These are phyloP conservation scores for Pistacia vera DNA, from an alignment of 345 rosid species.

Conservation along the genomic window DNA sequence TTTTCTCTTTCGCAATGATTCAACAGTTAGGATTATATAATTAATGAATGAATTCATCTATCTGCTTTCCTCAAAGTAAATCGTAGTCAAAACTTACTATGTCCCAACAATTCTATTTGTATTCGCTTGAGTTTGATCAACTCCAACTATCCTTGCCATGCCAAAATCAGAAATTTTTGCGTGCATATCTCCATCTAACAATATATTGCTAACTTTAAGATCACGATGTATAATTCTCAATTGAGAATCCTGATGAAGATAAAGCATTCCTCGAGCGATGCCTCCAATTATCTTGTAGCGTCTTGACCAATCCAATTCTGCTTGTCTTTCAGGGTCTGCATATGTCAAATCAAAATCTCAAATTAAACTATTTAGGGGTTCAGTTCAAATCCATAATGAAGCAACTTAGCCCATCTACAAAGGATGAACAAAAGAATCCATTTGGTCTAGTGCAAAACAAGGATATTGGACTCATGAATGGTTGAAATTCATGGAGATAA, in stretches of 20 bases:
- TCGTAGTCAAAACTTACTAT: constrained; percentile 24
- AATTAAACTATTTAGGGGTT: no score
- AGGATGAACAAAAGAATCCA: no score
- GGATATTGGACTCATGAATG: no score
- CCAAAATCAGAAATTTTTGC: constrained; percentile 50
- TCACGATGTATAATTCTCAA: constrained; percentile 9
- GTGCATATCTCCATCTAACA: not conserved
- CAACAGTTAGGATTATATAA: not conserved
- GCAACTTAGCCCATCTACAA: no score
- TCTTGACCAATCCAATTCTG: not conserved
- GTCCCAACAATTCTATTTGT: constrained; percentile 39
- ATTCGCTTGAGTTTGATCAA: constrained; percentile 40
- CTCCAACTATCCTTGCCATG: constrained; percentile 40
- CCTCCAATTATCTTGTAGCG: constrained; percentile 10
- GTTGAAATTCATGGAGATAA: not conserved
- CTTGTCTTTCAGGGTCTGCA: not conserved
- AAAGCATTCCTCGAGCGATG: constrained; percentile 1
- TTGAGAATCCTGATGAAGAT: constrained; percentile 1
- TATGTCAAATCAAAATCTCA: not conserved
- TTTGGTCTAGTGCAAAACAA: no score
- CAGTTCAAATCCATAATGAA: no score
- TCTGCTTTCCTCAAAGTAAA: no score
- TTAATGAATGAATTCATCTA: not conserved
- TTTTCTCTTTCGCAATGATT: not conserved
- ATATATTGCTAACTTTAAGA: not conserved